A percentile compares a stretch with the other conserved stretches of the same genome.
Conservation (phyloP, 1,284 basidiomycete species). For the Pyrrhoderma lamaoense region DNA sequence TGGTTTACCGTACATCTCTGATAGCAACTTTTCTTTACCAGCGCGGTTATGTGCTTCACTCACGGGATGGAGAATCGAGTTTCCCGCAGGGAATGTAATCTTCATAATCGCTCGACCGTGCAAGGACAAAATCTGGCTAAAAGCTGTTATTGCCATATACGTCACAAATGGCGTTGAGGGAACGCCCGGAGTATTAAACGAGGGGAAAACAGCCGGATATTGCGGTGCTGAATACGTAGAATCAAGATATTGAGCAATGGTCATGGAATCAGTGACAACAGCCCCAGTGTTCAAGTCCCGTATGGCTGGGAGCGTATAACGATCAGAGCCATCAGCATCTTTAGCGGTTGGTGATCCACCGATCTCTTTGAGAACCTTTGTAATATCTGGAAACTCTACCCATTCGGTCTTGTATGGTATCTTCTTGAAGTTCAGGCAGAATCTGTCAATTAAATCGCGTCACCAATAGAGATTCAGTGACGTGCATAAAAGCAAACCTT, state of each 20-base stretch:
- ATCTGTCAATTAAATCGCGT: constrained; percentile 2
- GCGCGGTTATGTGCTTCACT: constrained; percentile 30
- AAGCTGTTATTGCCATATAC: constrained; percentile 17
- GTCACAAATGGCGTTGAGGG: not conserved
- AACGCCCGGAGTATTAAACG: constrained; percentile 16
- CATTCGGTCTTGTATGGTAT: constrained; percentile 20
- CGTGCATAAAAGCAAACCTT: constrained; percentile 4
- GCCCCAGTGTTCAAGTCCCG: constrained; percentile 16
- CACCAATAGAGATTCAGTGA: too few species aligned
- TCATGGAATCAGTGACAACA: constrained; percentile 18
- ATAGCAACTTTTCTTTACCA: constrained; percentile 22
- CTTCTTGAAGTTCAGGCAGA: constrained; percentile 14
- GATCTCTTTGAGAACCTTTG: constrained; percentile 15
- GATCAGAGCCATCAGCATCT: constrained; percentile 4
- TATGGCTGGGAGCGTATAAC: constrained; percentile 27
- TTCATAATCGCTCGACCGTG: not conserved
- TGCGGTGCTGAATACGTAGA: constrained; percentile 38
- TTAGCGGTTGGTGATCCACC: constrained; percentile 16
- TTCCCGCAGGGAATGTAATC: not conserved
- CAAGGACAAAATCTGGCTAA: constrained; percentile 17
- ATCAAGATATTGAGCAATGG: constrained; percentile 21
- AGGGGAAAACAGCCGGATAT: constrained; percentile 9
- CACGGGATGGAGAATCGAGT: constrained; percentile 22
- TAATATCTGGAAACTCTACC: constrained; percentile 21
- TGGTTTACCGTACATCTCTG: constrained; percentile 23